Base-by-base conservation (phyloP, 495 filamentous ascomycete genomes). In the Schizothecium vesticola region DNA sequence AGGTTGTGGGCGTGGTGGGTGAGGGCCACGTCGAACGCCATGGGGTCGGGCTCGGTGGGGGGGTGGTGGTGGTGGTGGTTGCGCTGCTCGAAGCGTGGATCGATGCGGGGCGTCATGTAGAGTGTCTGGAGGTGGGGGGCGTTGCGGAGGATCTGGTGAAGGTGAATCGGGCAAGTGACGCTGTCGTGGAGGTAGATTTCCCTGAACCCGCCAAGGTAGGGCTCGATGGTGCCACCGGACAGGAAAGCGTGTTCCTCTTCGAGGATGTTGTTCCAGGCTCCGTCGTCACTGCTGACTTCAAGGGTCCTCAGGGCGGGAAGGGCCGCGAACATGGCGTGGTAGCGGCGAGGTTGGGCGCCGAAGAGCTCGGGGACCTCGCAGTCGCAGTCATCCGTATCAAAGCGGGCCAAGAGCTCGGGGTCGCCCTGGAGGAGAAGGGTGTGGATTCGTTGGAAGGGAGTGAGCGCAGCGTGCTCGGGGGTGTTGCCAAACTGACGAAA, bases 121-220 rank as follows among this genome's bases (percentile, higher is more conserved):
- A 78, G 71, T 2, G 75, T 77, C 63, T 77, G 65, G 33, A 77
- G 72, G 10, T 70, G 25, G 1, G 75, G 74, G 22, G 74, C 74
- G 67, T 76, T 72, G 3, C 33, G 57, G 55, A 78, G 67, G 25
- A 78, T 55, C 0, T 71, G 68, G 66, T 71, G 56, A 4, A 78
- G 66, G 60, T 76, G 64, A 24, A 55, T 55, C 22, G 76, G 76
- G 65, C 64, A 67, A 28, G 74, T 68, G 36, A 67, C 33, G 64
- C 72, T 75, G 59, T 73, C 31, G 70, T 77, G 73, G 12, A 78
- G 74, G 71, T 72, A 78, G 67, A 78, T 67, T 63, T 76, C 74
- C 6, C 51, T 58, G 63, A 74, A 62, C 6, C 57, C 51, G 28
- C 6, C 22, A 11, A 78, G 56, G 31, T 70, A 70, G 13, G 67